phyloP scores from a whole-genome alignment of 495 filamentous ascomycete genomes.

The Penicillium lagena region DNA sequence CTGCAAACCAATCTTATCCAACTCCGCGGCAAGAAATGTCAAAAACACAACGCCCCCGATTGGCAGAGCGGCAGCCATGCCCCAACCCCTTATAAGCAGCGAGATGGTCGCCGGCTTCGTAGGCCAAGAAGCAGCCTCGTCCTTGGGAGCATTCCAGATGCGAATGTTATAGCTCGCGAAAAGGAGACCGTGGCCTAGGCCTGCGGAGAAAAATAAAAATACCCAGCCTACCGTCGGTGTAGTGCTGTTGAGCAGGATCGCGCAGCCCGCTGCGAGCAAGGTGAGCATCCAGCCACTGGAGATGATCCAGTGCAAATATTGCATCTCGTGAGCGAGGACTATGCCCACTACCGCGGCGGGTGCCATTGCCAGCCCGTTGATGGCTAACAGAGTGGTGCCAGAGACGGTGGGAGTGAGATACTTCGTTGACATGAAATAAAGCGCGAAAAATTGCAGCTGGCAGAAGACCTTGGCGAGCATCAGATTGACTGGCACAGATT shows the following conservation, averaged over 20 bases:
- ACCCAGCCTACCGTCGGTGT: slow-evolving; percentile 44
- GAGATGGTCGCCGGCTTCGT: slow-evolving; percentile 41
- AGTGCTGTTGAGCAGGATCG: slow-evolving; percentile 40
- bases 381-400: slow-evolving; percentile 50
- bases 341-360: slow-evolving; percentile 43
- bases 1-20: slow-evolving; percentile 6
- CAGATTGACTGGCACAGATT: background rate
- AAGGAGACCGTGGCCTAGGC: slow-evolving; percentile 50
- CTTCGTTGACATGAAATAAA: slow-evolving; percentile 60
- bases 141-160: slow-evolving; percentile 28
- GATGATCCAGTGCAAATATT: slow-evolving; percentile 46
- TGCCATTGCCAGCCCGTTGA: slow-evolving; percentile 36
- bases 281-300: slow-evolving; percentile 49
- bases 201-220: slow-evolving; percentile 45
- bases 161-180: slow-evolving; percentile 43
- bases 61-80: slow-evolving; percentile 58
- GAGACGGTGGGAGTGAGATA: slow-evolving; percentile 45
- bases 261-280: slow-evolving; percentile 38
- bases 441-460: slow-evolving; percentile 54
- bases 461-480: slow-evolving; percentile 25
- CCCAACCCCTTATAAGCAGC: slow-evolving; percentile 52
- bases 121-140: slow-evolving; percentile 4
- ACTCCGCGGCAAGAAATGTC: slow-evolving; percentile 27
- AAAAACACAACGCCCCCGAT: slow-evolving; percentile 55
- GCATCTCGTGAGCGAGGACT: slow-evolving; percentile 35